phyloP scores from a whole-genome alignment of 2,329 filamentous ascomycete genomes.

The Mariannaea sp. region DNA sequence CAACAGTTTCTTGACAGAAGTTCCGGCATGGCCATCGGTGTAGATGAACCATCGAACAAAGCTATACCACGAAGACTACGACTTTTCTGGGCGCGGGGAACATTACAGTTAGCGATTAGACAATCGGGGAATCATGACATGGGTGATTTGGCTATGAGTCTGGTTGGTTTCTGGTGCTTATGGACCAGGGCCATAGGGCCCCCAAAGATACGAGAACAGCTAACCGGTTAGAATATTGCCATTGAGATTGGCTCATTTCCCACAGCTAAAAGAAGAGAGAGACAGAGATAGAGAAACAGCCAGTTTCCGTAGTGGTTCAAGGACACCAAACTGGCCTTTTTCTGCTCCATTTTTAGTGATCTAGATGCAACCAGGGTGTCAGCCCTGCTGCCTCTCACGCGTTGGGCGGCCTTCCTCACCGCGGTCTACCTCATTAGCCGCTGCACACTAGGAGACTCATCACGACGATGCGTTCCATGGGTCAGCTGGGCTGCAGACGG shows the following conservation, averaged over 20 bases:
- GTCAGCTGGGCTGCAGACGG: constrained; percentile 30
- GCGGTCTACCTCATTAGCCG: constrained; percentile 27
- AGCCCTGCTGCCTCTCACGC: constrained; percentile 24
- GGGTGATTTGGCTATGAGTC: not conserved
- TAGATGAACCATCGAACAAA: no score
- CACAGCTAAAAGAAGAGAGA: not conserved
- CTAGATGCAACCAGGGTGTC: constrained; percentile 15
- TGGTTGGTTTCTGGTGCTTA: constrained; percentile 8
- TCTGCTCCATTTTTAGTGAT: constrained; percentile 14
- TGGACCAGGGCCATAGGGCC: not conserved
- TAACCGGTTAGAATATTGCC: constrained; percentile 3
- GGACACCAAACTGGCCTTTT: constrained; percentile 19
- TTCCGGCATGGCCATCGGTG: no score
- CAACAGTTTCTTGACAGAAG: no score
- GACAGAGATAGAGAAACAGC: constrained; percentile 1
- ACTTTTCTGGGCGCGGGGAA: not conserved
- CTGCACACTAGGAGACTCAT: not conserved
- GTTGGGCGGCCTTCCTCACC: constrained; percentile 25
- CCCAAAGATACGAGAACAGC: not conserved
- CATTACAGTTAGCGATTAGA: not conserved
- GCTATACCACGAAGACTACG: no score
- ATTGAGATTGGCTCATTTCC: constrained; percentile 26
- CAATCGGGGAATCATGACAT: not conserved
- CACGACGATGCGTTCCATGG: no score
- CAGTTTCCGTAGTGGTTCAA: constrained; percentile 5